Conservation (phyloP, 345 rosid genomes). For the Eucalyptus virginea region DNA sequence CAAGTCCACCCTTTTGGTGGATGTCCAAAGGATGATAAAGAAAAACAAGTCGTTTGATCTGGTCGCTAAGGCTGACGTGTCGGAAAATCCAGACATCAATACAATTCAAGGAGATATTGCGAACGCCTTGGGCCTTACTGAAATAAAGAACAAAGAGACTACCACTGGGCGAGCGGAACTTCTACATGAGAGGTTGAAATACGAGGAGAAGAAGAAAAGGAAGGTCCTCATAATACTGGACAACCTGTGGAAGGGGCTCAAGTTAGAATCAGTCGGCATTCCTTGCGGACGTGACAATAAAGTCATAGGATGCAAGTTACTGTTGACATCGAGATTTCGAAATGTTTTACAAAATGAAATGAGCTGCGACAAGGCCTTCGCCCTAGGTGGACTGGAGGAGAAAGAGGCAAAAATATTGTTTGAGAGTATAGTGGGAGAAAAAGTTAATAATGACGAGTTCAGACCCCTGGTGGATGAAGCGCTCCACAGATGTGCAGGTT, state of each 20-base stretch:
- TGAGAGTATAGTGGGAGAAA: not conserved
- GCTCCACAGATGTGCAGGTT: not conserved
- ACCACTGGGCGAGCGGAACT: not conserved
- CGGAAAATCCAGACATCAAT: not conserved
- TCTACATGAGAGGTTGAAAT: rapidly evolving
- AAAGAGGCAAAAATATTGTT: not conserved
- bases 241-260: not conserved
- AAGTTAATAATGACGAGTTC: not conserved
- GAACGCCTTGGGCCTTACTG: not conserved
- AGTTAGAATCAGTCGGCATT: not conserved
- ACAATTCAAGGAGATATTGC: not conserved
- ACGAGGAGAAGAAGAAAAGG: rapidly evolving
- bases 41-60: rapidly evolving
- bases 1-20: not conserved
- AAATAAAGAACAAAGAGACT: no score
- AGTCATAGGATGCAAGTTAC: not conserved
- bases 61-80: not conserved
- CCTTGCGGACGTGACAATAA: not conserved
- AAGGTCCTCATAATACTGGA: not conserved
- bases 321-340: not conserved
- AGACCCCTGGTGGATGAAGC: not conserved
- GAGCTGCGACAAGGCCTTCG: not conserved
- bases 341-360: rapidly evolving
- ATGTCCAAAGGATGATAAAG: rapidly evolving
- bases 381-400: rapidly evolving